These are phyloP conservation scores for Neurospora sp. DNA, from an alignment of 495 filamentous ascomycete species.

Conservation along the genomic window DNA sequence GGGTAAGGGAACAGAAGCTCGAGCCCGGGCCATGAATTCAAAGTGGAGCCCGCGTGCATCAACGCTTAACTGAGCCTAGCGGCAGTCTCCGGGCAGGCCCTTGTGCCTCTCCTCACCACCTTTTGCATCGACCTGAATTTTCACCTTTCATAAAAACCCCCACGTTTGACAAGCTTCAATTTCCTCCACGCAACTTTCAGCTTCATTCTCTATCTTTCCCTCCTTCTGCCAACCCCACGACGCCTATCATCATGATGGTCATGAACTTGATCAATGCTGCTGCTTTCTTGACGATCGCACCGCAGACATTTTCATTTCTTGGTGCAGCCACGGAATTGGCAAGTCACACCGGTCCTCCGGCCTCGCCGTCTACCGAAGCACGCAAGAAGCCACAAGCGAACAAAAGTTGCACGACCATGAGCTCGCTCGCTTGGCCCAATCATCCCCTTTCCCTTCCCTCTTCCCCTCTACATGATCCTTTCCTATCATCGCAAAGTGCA, in stretches of 20 bases:
- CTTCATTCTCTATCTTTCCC: conserved; percentile 1
- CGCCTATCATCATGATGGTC: neutral
- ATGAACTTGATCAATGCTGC: neutral
- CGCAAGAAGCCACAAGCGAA: neutral
- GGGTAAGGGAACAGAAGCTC: neutral
- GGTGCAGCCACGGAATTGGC: conserved; percentile 1
- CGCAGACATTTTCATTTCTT: neutral
- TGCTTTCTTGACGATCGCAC: neutral
- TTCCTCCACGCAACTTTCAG: conserved; percentile 12
- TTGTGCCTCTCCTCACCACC: neutral
- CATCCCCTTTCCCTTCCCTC: neutral
- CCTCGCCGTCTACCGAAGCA: conserved; percentile 12
- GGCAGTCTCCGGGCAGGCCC: neutral
- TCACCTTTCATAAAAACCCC: conserved; percentile 7
- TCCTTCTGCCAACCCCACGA: neutral
- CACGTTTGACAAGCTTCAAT: conserved; percentile 16
- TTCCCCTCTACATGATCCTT: neutral
- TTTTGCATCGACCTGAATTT: neutral
- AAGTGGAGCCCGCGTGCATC: neutral
- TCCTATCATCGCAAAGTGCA: neutral
- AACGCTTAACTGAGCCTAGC: neutral
- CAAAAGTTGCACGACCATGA: neutral
- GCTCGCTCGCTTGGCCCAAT: neutral
- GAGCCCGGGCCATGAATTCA: neutral
- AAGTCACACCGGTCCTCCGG: conserved; percentile 9